Conservation (phyloP, 176 grass and related monocot species). For the Hsuehochloa calcarea region DNA sequence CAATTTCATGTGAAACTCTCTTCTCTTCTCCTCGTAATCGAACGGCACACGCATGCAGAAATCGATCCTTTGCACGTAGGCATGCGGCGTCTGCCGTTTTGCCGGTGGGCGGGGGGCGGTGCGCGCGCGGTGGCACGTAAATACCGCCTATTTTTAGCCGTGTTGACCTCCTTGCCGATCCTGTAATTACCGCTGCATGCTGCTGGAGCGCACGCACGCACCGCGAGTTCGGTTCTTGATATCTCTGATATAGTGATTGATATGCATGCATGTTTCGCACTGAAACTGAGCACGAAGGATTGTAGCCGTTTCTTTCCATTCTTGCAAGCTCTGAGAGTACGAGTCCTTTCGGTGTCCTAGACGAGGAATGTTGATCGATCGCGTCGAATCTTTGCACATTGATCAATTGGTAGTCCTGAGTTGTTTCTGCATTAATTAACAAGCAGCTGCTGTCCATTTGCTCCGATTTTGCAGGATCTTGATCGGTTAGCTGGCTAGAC, state of each 20-base stretch:
- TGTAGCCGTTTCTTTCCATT: conserved; percentile 5
- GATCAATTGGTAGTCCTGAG: background rate
- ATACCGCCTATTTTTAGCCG: conserved; percentile 8
- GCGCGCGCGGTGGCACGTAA: background rate
- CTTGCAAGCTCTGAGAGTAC: background rate
- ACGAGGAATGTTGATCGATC: background rate
- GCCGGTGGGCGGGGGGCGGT: background rate
- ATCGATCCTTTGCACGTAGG: background rate
- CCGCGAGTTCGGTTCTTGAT: background rate
- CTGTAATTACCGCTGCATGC: background rate
- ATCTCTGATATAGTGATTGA: background rate
- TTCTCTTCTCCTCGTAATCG: background rate
- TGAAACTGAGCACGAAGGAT: background rate
- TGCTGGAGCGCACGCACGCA: background rate
- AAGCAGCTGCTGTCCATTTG: background rate
- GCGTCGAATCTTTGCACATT: background rate
- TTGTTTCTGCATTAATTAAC: background rate
- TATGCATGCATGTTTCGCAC: background rate
- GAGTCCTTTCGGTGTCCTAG: background rate
- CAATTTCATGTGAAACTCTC: background rate
- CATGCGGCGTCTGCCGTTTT: background rate
- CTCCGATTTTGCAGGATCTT: conserved; percentile 47
- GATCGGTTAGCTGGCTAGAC: background rate
- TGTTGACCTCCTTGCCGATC: background rate
- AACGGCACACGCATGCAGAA: background rate